phyloP scores from a whole-genome alignment of 2,329 filamentous ascomycete genomes.

The Aspergillus hortae region DNA sequence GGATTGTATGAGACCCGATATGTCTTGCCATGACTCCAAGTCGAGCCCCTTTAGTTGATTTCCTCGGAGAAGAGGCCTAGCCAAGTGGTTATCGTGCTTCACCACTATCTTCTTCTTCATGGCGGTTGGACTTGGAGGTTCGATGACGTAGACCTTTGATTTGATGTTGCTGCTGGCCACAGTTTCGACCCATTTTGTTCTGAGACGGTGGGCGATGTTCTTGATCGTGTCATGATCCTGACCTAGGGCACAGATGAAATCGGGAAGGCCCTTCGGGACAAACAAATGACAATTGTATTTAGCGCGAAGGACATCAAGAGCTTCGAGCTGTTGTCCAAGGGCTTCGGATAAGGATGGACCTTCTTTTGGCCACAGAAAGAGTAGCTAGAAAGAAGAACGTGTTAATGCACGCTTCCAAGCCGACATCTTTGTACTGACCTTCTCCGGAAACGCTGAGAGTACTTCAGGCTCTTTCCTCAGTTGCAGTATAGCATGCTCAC shows the following conservation, averaged over 20 bases:
- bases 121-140: conserved; percentile 19
- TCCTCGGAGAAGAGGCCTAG: conserved; percentile 21
- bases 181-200: conserved; percentile 26
- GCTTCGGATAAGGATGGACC: conserved; percentile 39
- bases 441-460: conserved; percentile 20
- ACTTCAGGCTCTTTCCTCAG: conserved; percentile 24
- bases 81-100: conserved; percentile 15
- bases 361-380: conserved; percentile 45
- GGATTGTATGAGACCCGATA: conserved; percentile 18
- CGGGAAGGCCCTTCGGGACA: conserved; percentile 26
- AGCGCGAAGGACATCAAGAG: conserved; percentile 44
- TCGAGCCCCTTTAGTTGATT: conserved; percentile 12
- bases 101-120: conserved; percentile 24
- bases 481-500: conserved; percentile 19
- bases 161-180: conserved; percentile 26
- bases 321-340: conserved; percentile 42
- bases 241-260: conserved; percentile 31
- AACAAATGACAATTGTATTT: conserved; percentile 41
- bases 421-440: conserved; percentile 15
- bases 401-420: not conserved
- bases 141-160: conserved; percentile 32
- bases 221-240: conserved; percentile 31
- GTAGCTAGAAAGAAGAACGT: conserved; percentile 20
- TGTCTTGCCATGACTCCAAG: conserved; percentile 19
- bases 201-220: conserved; percentile 30